Percentiles rank a stretch among this genome's conserved stretches.
phyloP scores from a whole-genome alignment of 345 rosid genomes.

The Fremontodendron californicum region DNA sequence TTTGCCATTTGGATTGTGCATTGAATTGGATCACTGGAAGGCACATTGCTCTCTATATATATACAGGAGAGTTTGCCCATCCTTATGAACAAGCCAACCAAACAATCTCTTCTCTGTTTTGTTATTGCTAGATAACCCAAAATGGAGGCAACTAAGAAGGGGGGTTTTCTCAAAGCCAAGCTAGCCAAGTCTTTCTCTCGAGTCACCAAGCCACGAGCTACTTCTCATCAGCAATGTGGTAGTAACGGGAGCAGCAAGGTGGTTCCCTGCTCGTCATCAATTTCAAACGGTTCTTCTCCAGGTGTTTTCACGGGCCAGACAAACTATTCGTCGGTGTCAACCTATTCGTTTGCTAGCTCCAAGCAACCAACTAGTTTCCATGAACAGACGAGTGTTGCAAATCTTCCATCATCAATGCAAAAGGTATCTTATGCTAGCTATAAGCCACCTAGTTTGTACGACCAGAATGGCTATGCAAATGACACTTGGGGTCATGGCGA shows the following conservation, averaged over 20 bases:
- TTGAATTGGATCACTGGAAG: not conserved
- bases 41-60: not conserved
- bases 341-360: not conserved
- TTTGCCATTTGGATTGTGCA: not conserved
- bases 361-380: too few relatives aligned
- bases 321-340: not conserved
- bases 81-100: not conserved
- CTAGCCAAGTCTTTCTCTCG: conserved; percentile 19
- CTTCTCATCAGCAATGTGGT: not conserved
- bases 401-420: too few relatives aligned
- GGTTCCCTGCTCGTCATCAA: conserved; percentile 11
- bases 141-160: conserved; percentile 29
- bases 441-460: too few relatives aligned
- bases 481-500: too few relatives aligned
- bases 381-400: too few relatives aligned
- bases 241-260: conserved; percentile 21
- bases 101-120: not conserved
- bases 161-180: conserved; percentile 25
- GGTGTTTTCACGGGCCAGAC: not conserved
- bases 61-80: not conserved
- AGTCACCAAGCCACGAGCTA: not conserved
- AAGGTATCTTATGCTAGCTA: too few relatives aligned
- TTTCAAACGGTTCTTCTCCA: not conserved
- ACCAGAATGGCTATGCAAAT: too few relatives aligned
- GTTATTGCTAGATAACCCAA: not conserved